Base-by-base conservation (phyloP, 495 filamentous ascomycete species). In the Aspergillus cristatus region DNA sequence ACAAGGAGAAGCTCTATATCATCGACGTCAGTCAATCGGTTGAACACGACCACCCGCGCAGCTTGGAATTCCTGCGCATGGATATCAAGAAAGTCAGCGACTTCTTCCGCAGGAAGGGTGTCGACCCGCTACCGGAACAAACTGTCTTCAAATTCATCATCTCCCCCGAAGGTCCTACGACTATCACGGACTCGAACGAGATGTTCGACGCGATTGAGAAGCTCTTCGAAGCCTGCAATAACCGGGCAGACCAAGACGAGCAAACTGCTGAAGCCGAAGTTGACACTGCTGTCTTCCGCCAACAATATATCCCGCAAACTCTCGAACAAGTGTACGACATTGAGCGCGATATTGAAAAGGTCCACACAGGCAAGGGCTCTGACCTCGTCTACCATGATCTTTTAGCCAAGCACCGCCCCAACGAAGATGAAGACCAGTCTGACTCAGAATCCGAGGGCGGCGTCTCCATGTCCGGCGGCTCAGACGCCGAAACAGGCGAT, bases 1-100 rank as follows among this genome's bases (percentile, higher is more conserved):
- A 95, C 59, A 72, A 88, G 48, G 69, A 75, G 32, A 78, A 79
- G 47, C 72, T 94, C 0, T 93, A 83, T 69, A 79, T 98, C 52
- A 98, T 98, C 49, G 91, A 98, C 65, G 91, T 98, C 31, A 94
- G 86, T 46, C 91, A 98, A 60, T 86, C 79, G 50, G 91, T 98
- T 18, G 91, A 96, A 65, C 88, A 94, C 53, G 87, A 97, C 40
- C 91, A 98, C 60, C 90, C 91, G 1, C 71, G 84, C 41, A 86
- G 82, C 22, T 68, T 93, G 14, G 87, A 96, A 55, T 97, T 98
- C 57, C 65, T 97, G 41, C 77, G 89, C 14, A 96, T 94, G 86
- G 91, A 98, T 57, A 84, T 97, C 59, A 96, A 94, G 70, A 98
- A 98, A 50, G 75, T 91, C 2, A 79, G 74, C 30, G 86, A 93